A percentile compares a stretch with the other conserved stretches of the same genome.
Evolutionary conservation across 2,329 filamentous ascomycete species (phyloP).

Genomic region (Aureobasidium sp.): DNA sequence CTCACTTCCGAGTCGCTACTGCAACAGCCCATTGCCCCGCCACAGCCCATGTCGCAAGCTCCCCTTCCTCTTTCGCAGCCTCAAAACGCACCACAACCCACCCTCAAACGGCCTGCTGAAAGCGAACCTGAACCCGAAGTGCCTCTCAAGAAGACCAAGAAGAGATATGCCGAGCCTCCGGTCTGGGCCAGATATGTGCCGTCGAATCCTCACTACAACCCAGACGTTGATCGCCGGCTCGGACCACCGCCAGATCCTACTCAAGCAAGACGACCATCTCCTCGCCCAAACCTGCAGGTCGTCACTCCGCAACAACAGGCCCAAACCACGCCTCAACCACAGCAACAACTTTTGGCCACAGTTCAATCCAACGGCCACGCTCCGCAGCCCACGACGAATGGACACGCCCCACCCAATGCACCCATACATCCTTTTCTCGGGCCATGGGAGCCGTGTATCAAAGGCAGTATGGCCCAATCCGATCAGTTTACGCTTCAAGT

Average conservation of each 20-base stretch:
- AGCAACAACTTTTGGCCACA: background rate
- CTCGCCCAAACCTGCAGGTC: background rate
- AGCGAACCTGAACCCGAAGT: conserved; percentile 17
- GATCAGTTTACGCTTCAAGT: conserved; percentile 4
- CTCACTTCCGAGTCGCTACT: conserved; percentile 13
- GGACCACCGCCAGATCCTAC: background rate
- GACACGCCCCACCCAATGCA: background rate
- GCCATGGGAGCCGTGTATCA: conserved; percentile 15
- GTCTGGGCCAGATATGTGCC: conserved; percentile 25
- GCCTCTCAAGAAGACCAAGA: conserved; percentile 23
- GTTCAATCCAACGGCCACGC: conserved; percentile 7
- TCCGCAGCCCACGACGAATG: background rate
- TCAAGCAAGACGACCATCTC: background rate
- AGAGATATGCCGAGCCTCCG: conserved; percentile 24
- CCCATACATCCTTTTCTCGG: background rate
- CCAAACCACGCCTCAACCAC: background rate
- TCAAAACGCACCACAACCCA: background rate
- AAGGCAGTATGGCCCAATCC: background rate
- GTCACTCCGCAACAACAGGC: background rate
- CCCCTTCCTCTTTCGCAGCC: background rate
- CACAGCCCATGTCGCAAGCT: background rate
- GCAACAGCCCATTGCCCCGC: conserved; percentile 12
- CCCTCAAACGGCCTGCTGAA: conserved; percentile 22
- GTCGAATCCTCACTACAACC: conserved; percentile 20
- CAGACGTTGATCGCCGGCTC: background rate